Percentiles rank a stretch among this genome's conserved stretches.
phyloP scores from a whole-genome alignment of 805 yeast species.

The Yamadazyma takamatsuzukensis region DNA sequence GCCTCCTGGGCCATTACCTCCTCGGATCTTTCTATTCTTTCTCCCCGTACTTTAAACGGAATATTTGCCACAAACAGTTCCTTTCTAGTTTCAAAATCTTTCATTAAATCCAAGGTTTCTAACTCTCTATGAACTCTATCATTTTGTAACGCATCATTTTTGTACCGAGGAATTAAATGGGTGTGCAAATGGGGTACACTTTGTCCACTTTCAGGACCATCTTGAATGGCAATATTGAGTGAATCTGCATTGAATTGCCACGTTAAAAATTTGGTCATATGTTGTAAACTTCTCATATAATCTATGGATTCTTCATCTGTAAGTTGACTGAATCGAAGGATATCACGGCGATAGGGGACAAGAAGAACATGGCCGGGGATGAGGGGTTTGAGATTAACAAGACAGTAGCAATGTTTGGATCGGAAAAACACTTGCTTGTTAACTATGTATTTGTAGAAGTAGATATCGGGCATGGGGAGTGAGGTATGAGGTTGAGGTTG shows the following conservation, averaged over 20 bases:
- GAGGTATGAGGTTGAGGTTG: background rate
- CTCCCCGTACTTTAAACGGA: constrained; percentile 39
- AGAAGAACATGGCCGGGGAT: constrained; percentile 92
- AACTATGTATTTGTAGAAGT: constrained; percentile 53
- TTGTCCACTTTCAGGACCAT: constrained; percentile 95
- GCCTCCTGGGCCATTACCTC: constrained; percentile 78
- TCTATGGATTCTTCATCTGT: constrained; percentile 71
- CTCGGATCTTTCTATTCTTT: constrained; percentile 52
- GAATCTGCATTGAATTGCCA: constrained; percentile 73
- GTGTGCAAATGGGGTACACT: constrained; percentile 94
- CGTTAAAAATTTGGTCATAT: constrained; percentile 65
- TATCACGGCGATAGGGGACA: constrained; percentile 69
- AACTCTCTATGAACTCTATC: constrained; percentile 60
- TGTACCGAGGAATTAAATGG: constrained; percentile 84
- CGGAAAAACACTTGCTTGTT: constrained; percentile 56
- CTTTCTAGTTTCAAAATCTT: constrained; percentile 26
- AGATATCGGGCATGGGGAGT: constrained; percentile 27
- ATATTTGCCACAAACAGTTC: constrained; percentile 23
- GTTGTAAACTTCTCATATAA: constrained; percentile 71
- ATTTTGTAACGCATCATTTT: constrained; percentile 59
- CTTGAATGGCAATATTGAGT: constrained; percentile 89
- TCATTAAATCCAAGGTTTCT: constrained; percentile 49
- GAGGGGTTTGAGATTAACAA: constrained; percentile 89
- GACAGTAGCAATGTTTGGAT: constrained; percentile 68
- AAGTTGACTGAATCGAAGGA: constrained; percentile 64